Base-by-base conservation (phyloP, 192 early-diverging fungal genomes). In the Powellomyces hirtus region DNA sequence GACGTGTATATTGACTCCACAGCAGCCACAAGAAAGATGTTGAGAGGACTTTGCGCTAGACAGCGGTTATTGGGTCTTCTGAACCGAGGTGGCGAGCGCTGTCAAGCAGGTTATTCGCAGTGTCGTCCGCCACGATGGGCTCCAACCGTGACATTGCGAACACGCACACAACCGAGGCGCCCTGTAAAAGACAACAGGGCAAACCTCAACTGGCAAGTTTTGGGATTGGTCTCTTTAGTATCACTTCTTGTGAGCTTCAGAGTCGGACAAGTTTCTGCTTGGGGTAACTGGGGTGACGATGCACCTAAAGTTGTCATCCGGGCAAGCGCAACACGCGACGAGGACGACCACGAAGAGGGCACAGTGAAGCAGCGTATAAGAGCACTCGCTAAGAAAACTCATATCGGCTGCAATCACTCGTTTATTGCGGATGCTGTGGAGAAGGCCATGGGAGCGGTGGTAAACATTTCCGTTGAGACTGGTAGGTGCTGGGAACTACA, bases 381-480 rank as follows among this genome's bases (percentile, higher is more conserved):
- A 24, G n/a, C 46, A 42, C 10, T 30, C 0, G 22, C 46, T 8
- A 34, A 49, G 26, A 16, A 51, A 30, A 38, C 24, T 4, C 45
- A 64, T 18, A 60, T 38, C 31, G 7, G 30, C 35, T 27, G 57
- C 20, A 33, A 50, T 44, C 36, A 68, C 33, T 55, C 52, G 1
- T 83, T 83, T 69, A 75, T 84, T 33, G 79, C 82, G 27, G 77
- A 81, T 49, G 79, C 79, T 5, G 75, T 70, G 6, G 82, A 84
- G 35, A 68, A 68, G 22, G 77, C 77, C 5, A 13, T 77, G 55
- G 77, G 77, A 14, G 67, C 71, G 0, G 82, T 84, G 18, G 82
- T 84, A 16, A 79, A 79, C 52, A 84, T 84, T 7, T 49, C 63
- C 16, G 53, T 81, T n/a, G 75, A 76, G 40, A 77, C 72, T 24